Conservation (phyloP, 257 asterid species). For the Petunia axillaris region DNA sequence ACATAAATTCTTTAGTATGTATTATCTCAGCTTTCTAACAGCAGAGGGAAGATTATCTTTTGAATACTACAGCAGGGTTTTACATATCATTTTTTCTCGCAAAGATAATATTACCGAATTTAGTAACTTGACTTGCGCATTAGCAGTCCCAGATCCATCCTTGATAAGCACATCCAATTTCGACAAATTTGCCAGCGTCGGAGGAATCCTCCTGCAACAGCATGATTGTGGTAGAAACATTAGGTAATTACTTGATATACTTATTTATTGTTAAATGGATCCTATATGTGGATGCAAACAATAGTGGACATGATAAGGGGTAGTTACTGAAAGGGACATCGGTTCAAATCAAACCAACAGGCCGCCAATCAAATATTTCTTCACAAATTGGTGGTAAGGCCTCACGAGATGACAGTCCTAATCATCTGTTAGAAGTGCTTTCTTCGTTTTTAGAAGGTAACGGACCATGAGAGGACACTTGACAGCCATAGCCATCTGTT, state of each 20-base stretch:
- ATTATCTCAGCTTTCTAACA: background rate
- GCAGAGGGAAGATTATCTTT: background rate
- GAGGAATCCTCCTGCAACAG: slow-evolving; percentile 77
- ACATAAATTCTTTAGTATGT: background rate
- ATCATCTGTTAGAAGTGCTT: background rate
- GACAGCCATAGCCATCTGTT: no score
- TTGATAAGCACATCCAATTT: slow-evolving; percentile 75
- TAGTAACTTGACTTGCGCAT: slow-evolving; percentile 65
- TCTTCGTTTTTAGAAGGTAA: background rate
- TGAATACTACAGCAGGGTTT: slow-evolving; percentile 9
- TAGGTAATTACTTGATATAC: no score
- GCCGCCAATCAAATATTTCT: background rate
- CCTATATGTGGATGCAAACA: background rate
- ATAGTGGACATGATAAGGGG: background rate
- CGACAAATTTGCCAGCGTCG: slow-evolving; percentile 66
- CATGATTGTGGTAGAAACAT: background rate
- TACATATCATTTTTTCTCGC: slow-evolving; percentile 5
- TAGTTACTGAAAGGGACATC: background rate
- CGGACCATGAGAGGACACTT: background rate
- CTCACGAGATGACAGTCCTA: background rate
- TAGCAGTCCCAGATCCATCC: slow-evolving; percentile 73
- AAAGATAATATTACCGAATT: slow-evolving; percentile 57
- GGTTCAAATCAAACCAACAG: background rate
- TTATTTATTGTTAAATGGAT: background rate
- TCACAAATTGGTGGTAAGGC: background rate